Percentiles rank a stretch among this genome's conserved stretches.
These are phyloP conservation scores for Metschnikowia sp. DNA, from an alignment of 805 yeast species.

Conservation along the genomic window DNA sequence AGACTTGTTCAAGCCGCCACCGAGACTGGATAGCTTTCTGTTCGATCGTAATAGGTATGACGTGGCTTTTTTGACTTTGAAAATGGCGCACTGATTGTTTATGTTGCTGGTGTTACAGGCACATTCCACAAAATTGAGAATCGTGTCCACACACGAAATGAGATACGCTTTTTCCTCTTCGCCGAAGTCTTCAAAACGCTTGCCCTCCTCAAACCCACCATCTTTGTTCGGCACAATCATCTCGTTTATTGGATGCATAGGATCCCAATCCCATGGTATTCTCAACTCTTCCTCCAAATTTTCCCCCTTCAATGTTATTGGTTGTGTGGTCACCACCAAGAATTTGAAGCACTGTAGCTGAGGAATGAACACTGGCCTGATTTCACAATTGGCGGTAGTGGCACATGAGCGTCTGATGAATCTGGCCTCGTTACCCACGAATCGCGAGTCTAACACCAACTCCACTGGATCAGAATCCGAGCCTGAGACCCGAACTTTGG, in stretches of 20 bases:
- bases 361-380: conserved; percentile 46
- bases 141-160: conserved; percentile 59
- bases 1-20: conserved; percentile 35
- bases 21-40: conserved; percentile 45
- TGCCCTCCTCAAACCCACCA: conserved; percentile 24
- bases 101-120: conserved; percentile 46
- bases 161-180: conserved; percentile 53
- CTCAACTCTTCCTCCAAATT: conserved; percentile 59
- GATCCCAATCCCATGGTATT: conserved; percentile 88
- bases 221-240: conserved; percentile 33
- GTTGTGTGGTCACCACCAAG: conserved; percentile 52
- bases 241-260: conserved; percentile 65
- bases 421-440: conserved; percentile 70
- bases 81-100: conserved; percentile 49
- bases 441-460: conserved; percentile 74
- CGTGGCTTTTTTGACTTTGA: conserved; percentile 60
- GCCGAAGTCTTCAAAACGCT: conserved; percentile 51
- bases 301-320: conserved; percentile 37
- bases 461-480: conserved; percentile 20
- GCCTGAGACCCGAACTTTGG: conserved; percentile 19
- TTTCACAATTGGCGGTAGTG: conserved; percentile 61
- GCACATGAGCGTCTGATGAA: conserved; percentile 73
- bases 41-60: conserved; percentile 58
- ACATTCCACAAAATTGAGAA: conserved; percentile 63
- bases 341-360: conserved; percentile 46